A percentile compares a stretch with the other conserved stretches of the same genome.
These are phyloP conservation scores for Populus euphratica DNA, from an alignment of 345 rosid genomes.

Conservation along the genomic window DNA sequence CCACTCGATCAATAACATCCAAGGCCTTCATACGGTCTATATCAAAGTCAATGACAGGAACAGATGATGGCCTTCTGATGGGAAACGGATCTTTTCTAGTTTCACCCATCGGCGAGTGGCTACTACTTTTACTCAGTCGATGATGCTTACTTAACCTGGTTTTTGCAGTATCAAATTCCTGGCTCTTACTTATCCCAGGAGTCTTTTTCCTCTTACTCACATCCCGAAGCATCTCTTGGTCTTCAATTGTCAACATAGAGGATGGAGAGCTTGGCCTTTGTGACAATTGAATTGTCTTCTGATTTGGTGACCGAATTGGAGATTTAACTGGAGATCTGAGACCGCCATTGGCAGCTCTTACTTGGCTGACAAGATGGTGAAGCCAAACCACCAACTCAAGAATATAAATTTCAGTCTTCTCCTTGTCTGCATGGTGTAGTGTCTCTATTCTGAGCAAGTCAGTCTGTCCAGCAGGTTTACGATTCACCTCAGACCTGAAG, in stretches of 20 bases:
- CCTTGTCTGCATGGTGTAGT: slow-evolving; percentile 90
- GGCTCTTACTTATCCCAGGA: slow-evolving; percentile 96
- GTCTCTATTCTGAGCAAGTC: slow-evolving; percentile 89
- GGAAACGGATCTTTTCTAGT: slow-evolving; percentile 60
- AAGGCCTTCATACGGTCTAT: slow-evolving; percentile 77
- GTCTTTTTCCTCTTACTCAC: slow-evolving; percentile 75
- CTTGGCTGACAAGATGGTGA: slow-evolving; percentile 79
- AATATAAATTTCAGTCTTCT: slow-evolving; percentile 73
- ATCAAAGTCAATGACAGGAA: slow-evolving; percentile 71
- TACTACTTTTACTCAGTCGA: slow-evolving; percentile 86
- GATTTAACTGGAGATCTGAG: slow-evolving; percentile 81
- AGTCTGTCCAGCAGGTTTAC: slow-evolving; percentile 61
- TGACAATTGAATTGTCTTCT: slow-evolving; percentile 45
- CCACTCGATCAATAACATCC: slow-evolving; percentile 89
- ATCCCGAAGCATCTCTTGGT: slow-evolving; percentile 90
- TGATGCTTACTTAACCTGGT: slow-evolving; percentile 63
- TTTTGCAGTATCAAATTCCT: slow-evolving; percentile 75
- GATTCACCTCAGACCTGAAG: slow-evolving; percentile 67
- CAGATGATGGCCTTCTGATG: slow-evolving; percentile 57
- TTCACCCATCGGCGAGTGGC: slow-evolving; percentile 70
- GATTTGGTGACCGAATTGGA: slow-evolving; percentile 76
- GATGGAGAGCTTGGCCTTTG: slow-evolving; percentile 42
- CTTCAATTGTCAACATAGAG: slow-evolving; percentile 63
- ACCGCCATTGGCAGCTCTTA: slow-evolving; percentile 61
- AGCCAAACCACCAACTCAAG: slow-evolving; percentile 88